Evolutionary conservation across 306 rosid species (phyloP).

Genomic region (Lathyrus sativus): DNA sequence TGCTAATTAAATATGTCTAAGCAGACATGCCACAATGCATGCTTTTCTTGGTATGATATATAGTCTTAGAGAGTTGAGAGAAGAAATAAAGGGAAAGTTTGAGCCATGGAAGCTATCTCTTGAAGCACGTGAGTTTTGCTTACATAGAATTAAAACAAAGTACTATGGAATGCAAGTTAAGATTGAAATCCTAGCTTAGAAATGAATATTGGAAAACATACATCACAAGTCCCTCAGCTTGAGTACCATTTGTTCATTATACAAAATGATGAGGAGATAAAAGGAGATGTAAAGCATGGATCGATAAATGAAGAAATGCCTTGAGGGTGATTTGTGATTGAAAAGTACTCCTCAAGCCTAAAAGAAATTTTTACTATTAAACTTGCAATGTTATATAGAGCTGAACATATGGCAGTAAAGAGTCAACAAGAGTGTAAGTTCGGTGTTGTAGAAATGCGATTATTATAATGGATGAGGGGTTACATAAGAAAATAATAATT

Average conservation of each 20-base stretch:
- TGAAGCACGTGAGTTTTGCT: background rate
- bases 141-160: conserved; percentile 4
- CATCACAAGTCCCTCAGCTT: background rate
- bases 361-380: background rate
- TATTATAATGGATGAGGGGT: background rate
- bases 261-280: background rate
- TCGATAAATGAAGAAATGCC: background rate
- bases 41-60: background rate
- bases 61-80: conserved; percentile 4
- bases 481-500: background rate
- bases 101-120: background rate
- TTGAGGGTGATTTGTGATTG: background rate
- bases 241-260: conserved; percentile 8
- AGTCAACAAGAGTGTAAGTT: background rate
- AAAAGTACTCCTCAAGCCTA: background rate
- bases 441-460: background rate
- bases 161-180: conserved; percentile 1
- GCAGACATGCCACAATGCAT: background rate
- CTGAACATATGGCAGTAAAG: background rate
- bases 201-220: background rate
- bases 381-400: background rate
- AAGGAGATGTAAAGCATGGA: background rate
- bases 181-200: conserved; percentile 1
- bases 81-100: background rate
- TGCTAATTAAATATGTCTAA: conserved; percentile 7